Conservation (phyloP, 1,139 yeast genomes). For the Wickerhamomyces sp. region DNA sequence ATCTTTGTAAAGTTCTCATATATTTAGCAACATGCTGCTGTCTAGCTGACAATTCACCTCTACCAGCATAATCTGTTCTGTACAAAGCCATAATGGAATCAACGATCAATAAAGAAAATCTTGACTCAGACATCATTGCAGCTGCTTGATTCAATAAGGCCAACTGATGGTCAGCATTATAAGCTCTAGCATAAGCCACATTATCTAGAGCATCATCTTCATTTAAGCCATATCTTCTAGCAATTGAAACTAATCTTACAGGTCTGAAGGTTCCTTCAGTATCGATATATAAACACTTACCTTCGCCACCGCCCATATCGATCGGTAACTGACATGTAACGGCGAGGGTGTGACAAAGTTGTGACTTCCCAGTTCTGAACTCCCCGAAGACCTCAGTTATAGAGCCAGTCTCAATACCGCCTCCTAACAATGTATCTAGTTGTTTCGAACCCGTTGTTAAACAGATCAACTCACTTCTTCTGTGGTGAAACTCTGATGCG, state of each 20-base stretch:
- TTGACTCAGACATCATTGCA: slow-evolving; percentile 91
- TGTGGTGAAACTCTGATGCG: slow-evolving; percentile 88
- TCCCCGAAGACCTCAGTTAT: slow-evolving; percentile 97
- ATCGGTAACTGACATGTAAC: slow-evolving; percentile 96
- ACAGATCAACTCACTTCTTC: slow-evolving; percentile 87
- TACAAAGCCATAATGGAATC: slow-evolving; percentile 96
- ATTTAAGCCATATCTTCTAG: slow-evolving; percentile 85
- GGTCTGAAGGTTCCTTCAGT: slow-evolving; percentile 98
- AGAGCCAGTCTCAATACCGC: slow-evolving; percentile 97
- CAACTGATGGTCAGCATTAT: slow-evolving; percentile 93
- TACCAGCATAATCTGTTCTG: slow-evolving; percentile 91
- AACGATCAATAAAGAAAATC: slow-evolving; percentile 78
- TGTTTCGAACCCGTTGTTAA: slow-evolving; percentile 95
- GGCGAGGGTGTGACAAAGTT: slow-evolving; percentile 92
- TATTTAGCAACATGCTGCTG: slow-evolving; percentile 93
- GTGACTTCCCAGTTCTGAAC: slow-evolving; percentile 96
- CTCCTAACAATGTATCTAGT: slow-evolving; percentile 88
- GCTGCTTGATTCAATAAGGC: slow-evolving; percentile 88
- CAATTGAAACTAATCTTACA: slow-evolving; percentile 81
- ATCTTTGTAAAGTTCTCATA: slow-evolving; percentile 84
- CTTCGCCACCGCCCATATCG: slow-evolving; percentile 99
- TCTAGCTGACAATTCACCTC: slow-evolving; percentile 94
- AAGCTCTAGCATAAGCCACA: slow-evolving; percentile 96
- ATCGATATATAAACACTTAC: slow-evolving; percentile 92
- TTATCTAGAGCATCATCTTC: slow-evolving; percentile 95